phyloP scores from a whole-genome alignment of 106 monocot genomes.

The Dactylorhiza incarnata region DNA sequence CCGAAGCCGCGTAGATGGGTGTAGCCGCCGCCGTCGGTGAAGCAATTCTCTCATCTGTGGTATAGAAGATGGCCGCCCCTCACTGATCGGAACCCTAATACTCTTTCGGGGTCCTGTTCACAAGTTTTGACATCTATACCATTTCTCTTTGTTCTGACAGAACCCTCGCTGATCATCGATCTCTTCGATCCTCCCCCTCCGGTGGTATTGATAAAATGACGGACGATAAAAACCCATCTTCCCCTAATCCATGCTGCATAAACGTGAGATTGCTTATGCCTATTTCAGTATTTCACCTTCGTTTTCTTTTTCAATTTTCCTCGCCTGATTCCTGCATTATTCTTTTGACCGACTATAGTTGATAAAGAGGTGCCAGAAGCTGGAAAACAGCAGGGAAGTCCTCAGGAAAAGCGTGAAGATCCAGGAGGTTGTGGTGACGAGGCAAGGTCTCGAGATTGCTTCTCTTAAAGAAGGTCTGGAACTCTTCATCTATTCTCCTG shows the following conservation, averaged over 20 bases:
- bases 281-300: not conserved
- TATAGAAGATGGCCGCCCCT: not conserved
- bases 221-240: constrained; percentile 24
- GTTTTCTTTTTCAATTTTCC: not conserved
- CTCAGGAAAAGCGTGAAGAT: constrained; percentile 54
- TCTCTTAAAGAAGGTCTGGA: constrained; percentile 44
- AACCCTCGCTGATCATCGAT: not conserved
- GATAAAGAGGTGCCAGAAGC: constrained; percentile 44
- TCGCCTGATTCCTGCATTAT: not conserved
- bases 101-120: not conserved
- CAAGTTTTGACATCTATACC: not conserved
- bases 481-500: not conserved
- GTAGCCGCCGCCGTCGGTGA: not conserved
- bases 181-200: not conserved
- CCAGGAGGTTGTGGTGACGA: constrained; percentile 24
- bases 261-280: constrained; percentile 25
- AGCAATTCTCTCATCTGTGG: not conserved
- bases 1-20: not conserved
- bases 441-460: constrained; percentile 34
- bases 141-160: not conserved
- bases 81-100: not conserved
- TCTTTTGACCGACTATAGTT: constrained; percentile 18
- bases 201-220: constrained; percentile 22
- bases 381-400: constrained; percentile 41
- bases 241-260: constrained; percentile 53